These are phyloP conservation scores for Neurospora sp. DNA, from an alignment of 495 filamentous ascomycete species.

Conservation along the genomic window DNA sequence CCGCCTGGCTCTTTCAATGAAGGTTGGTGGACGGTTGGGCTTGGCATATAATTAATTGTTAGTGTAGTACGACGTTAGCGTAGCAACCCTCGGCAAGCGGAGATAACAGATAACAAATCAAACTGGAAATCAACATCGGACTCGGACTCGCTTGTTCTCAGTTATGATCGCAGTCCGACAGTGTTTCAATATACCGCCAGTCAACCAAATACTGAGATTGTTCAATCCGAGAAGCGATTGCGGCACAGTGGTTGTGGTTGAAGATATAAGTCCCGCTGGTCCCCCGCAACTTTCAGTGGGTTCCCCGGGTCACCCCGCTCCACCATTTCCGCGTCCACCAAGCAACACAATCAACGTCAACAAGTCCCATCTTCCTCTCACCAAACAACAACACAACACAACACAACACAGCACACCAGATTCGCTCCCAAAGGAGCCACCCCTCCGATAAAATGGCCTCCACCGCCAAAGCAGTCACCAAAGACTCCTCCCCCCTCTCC, in stretches of 20 bases:
- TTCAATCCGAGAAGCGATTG: too few species aligned
- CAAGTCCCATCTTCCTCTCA: not conserved
- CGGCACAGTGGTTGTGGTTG: not conserved
- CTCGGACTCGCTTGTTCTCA: not conserved
- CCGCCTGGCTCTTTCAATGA: not conserved
- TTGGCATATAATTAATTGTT: not conserved
- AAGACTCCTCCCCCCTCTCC: slow-evolving; percentile 10
- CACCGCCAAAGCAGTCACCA: slow-evolving; percentile 1
- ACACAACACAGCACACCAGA: not conserved
- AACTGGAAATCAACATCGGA: not conserved
- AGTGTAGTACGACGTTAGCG: not conserved
- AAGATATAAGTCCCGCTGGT: not conserved
- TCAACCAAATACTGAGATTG: too few species aligned
- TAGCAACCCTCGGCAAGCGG: not conserved
- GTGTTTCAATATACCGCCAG: not conserved
- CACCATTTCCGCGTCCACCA: not conserved
- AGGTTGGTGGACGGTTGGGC: not conserved
- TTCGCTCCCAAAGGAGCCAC: not conserved
- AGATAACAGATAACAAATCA: not conserved
- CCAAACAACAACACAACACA: not conserved
- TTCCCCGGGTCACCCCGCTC: not conserved
- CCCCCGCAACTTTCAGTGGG: not conserved
- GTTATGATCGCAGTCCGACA: not conserved
- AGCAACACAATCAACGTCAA: not conserved
- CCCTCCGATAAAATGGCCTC: slow-evolving; percentile 7